Evolutionary conservation across 495 filamentous ascomycete species (phyloP).

Genomic region (Cercophora samala): DNA sequence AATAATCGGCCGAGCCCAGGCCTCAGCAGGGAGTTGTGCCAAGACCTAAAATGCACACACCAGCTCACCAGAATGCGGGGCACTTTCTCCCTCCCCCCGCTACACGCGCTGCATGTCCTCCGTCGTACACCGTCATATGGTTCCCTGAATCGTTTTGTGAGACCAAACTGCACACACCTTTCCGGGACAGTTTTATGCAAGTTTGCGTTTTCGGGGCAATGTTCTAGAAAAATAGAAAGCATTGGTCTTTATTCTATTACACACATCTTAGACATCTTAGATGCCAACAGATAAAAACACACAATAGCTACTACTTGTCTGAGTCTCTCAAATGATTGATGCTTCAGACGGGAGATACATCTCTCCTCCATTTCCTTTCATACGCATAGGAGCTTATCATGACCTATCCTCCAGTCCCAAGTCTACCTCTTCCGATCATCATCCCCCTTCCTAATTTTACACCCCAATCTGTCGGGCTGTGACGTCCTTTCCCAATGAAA

Average conservation of each 20-base stretch:
- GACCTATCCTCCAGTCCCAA: neutral
- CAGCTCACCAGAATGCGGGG: neutral
- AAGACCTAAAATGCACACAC: neutral
- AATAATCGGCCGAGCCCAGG: neutral
- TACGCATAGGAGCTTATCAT: neutral
- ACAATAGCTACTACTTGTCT: neutral
- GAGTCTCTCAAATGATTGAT: neutral
- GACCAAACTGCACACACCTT: neutral
- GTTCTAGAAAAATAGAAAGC: neutral
- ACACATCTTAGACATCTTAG: neutral
- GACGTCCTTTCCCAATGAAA: neutral
- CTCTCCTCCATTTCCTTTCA: neutral
- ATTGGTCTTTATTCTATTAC: neutral
- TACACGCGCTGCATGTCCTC: neutral
- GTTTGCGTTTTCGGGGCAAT: neutral
- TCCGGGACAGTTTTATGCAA: neutral
- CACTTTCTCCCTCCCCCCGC: neutral
- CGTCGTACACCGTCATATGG: neutral
- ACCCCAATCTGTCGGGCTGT: neutral
- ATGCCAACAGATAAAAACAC: neutral
- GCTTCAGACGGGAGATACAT: neutral
- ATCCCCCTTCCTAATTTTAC: neutral
- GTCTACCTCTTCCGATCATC: neutral
- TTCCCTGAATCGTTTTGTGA: neutral
- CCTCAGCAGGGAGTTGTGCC: neutral